Evolutionary conservation across 2,329 filamentous ascomycete species (phyloP), one percentile per base, ranked within the genome.

Genomic region (Pseudogymnoascus sp.): DNA sequence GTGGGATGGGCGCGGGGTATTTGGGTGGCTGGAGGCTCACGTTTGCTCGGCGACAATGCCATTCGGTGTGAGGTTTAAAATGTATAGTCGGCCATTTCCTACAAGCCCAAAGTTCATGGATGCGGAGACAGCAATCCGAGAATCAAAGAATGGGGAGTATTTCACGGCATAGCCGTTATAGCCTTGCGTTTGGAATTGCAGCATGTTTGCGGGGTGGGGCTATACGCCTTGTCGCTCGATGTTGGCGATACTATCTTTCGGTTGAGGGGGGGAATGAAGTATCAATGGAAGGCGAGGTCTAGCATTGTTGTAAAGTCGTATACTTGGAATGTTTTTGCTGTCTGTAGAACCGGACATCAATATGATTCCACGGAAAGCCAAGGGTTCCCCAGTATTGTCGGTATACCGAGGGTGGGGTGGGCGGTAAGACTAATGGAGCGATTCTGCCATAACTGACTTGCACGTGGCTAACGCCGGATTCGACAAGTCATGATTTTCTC

Each of bases 71-170:
- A 99, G 77, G 31, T 87, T 88, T 26, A 97, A 80, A 62, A 93
- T 86, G 71, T 90, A 97, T 0, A 97, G 77, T 44, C 92, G 85
- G 9, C 94, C 94, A 78, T 99, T 99, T 57, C 94, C 94, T 36
- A 99, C 93, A 39, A 99, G 89, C 39, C 94, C 94, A 77, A 94
- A 99, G 79, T 99, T 97, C 66, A 93, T 86, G n/a, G 92, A 89
- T 1, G 89, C 83, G 31, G 90, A 90, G 69, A 97, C 92, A 62
- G 93, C 93, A 66, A 99, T 85, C 65, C 92, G 87, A 67, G 90
- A 94, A 78, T 97, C 94, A 78, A 95, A 96, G 79, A 97, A 99
- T 5, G 94, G 94, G 61, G 93, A 97, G 81, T 97, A 99, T 77
- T 97, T 96, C 75, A 97, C 92, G 68, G 90, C 90, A 77, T 96